A percentile compares a stretch with the other conserved stretches of the same genome.
These are phyloP conservation scores for Gymnopus androsaceus DNA, from an alignment of 1,284 basidiomycete genomes.

Conservation along the genomic window DNA sequence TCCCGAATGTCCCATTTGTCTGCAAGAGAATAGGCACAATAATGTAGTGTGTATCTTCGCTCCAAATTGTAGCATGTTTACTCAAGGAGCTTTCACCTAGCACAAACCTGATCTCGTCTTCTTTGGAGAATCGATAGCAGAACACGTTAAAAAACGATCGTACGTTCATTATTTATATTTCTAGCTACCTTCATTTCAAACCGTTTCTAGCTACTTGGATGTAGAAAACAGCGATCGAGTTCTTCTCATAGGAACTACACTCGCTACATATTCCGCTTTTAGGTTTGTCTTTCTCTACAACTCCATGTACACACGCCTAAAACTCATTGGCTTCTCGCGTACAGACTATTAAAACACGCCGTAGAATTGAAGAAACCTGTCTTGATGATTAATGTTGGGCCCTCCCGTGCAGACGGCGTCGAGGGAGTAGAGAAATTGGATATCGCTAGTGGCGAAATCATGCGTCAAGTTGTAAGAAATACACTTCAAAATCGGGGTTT, in stretches of 20 bases:
- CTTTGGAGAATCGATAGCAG: conserved; percentile 84
- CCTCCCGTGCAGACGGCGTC: conserved; percentile 81
- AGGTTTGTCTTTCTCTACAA: conserved; percentile 44
- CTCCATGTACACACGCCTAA: neutral
- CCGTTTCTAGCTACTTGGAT: conserved; percentile 51
- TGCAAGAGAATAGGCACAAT: conserved; percentile 52
- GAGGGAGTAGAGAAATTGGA: conserved; percentile 77
- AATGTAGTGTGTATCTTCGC: conserved; percentile 45
- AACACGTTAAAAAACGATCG: conserved; percentile 68
- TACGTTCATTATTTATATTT: conserved; percentile 41
- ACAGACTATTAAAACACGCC: conserved; percentile 80
- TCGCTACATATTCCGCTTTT: conserved; percentile 92
- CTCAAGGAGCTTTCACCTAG: conserved; percentile 33
- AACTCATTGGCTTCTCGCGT: neutral
- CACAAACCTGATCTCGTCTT: conserved; percentile 87
- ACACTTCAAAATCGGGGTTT: conserved; percentile 53
- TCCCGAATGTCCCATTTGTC: conserved; percentile 72
- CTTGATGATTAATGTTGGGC: conserved; percentile 82
- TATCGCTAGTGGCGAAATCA: conserved; percentile 65
- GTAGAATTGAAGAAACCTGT: conserved; percentile 75
- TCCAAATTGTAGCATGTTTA: conserved; percentile 6
- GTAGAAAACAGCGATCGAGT: conserved; percentile 67
- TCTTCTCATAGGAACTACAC: conserved; percentile 83
- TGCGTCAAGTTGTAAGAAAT: conserved; percentile 60
- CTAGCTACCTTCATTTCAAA: neutral